phyloP scores from a whole-genome alignment of 2,329 filamentous ascomycete species.

The Pezicula carpinea region DNA sequence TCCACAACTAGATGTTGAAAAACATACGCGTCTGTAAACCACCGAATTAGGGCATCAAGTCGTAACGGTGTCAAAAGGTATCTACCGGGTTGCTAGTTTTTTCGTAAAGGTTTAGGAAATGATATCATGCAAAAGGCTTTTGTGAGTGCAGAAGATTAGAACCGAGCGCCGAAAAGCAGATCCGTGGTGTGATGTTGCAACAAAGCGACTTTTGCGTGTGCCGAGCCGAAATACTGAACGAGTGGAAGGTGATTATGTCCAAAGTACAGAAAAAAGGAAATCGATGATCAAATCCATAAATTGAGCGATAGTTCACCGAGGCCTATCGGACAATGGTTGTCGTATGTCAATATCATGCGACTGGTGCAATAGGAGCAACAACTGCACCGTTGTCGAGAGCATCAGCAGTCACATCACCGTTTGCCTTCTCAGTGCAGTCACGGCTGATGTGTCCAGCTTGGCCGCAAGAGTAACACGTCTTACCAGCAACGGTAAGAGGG shows the following conservation, averaged over 20 bases:
- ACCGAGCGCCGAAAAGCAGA: slow-evolving; percentile 29
- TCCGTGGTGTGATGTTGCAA: slow-evolving; percentile 20
- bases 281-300: slow-evolving; percentile 24
- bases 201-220: slow-evolving; percentile 20
- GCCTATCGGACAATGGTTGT: slow-evolving; percentile 24
- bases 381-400: slow-evolving; percentile 29
- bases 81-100: slow-evolving; percentile 27
- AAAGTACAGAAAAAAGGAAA: slow-evolving; percentile 25
- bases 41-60: slow-evolving; percentile 25
- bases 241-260: slow-evolving; percentile 24
- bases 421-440: slow-evolving; percentile 76
- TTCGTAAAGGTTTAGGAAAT: slow-evolving; percentile 27
- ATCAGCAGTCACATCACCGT: slow-evolving; percentile 39
- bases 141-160: slow-evolving; percentile 18
- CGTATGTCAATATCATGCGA: slow-evolving; percentile 34
- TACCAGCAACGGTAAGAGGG: slow-evolving; percentile 89
- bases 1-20: neutral
- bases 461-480: slow-evolving; percentile 98
- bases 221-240: slow-evolving; percentile 26
- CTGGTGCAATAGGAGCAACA: slow-evolving; percentile 36
- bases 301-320: slow-evolving; percentile 28
- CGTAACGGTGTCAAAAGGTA: slow-evolving; percentile 26
- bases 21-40: slow-evolving; percentile 16
- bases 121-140: slow-evolving; percentile 22
- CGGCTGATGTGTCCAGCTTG: slow-evolving; percentile 94